Base-by-base conservation (phyloP, 2,329 filamentous ascomycete species). In the Westerdykella sp. region DNA sequence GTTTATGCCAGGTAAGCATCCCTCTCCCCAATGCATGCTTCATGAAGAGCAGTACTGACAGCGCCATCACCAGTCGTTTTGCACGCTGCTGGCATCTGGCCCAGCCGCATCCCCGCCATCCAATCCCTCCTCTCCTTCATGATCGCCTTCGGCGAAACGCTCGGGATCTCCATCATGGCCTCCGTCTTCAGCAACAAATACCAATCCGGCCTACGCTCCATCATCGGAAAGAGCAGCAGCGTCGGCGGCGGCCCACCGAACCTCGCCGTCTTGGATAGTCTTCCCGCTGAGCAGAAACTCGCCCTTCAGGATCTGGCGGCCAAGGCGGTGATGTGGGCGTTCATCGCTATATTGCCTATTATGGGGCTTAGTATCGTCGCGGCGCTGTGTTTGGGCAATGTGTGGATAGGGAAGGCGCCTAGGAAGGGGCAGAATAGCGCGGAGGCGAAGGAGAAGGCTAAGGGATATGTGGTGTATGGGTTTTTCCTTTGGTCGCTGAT, bases 81-180 rank as follows among this genome's bases (percentile, higher is more conserved):
- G 0, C 83, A 86, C 48, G 79, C 75, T 0, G 73, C 83, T 1
- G 83, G 77, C 0, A 75, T 80, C 45, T 84, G 81, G 62, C 78
- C 77, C 0, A 62, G 72, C 4, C 66, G 74, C 22, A 76, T 83
- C 11, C 74, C 81, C 0, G 69, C 75, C 0, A 77, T 84, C 3
- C 74, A 82, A 43, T 79, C 76, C 0, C 58, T 85, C 9, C 73
- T 83, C 60, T 70, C 74, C 0, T 78, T 85, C 41, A 73, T 79
- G 2, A 45, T 77, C 13, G 78, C 80, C 0, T 76, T 86, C 18
- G 82, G 83, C 3, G 81, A 83, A 11, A 84, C 81, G 0, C 62
- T 85, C 2, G 77, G 76, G 0, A 69, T 85, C 37, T 83, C 81
- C 0, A 73, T 85, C 53, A 85, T 85, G 82, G 75, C 80, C 12